Base-by-base conservation (phyloP, 1,284 basidiomycete species). In the Uromyces viciae-fabae region DNA sequence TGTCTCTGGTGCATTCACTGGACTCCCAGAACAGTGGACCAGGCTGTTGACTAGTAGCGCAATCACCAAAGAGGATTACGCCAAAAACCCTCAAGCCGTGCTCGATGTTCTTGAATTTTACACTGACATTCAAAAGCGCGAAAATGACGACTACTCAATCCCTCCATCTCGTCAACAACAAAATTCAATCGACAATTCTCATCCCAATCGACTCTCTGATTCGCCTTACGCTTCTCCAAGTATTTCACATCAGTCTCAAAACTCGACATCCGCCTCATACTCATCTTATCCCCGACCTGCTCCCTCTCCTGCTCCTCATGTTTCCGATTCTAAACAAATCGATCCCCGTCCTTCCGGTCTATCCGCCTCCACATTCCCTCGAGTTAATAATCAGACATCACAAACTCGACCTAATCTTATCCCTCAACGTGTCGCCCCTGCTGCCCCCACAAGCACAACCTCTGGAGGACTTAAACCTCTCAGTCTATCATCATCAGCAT, bases 41-140 rank as follows among this genome's bases (percentile, higher is more conserved):
- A 93, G 95, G 83, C 89, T 99, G 25, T 89, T 99, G 83, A 98
- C 94, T 5, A 95, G 95, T 83, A 95, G 94, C 3, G 95, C 95
- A 46, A 98, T 99, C 87, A 98, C 96, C 1, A 92, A 94, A 81
- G 96, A 98, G 87, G 96, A 99, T 86, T 98, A 98, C 82, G 94
- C 93, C 15, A 94, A 93, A 86, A 93, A 99, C 85, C 96, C 96
- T 0, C 95, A 98, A 85, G 96, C 96, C 0, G 96, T 99, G 19
- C 89, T 98, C 22, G 96, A 98, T 83, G 96, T 98, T 0, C 91
- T 99, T 81, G 95, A 98, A 85, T 99, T 98, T 88, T 98, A 98
- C 87, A 98, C 95, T 17, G 94, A 97, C 85, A 94, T 95, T 84
- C 94, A 98, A 88, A 95, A 94, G 86, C 91, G 92, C n/a, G 93